Evolutionary conservation across 768 basidiomycete species (phyloP), one percentile per base, ranked within the genome.

Genomic region (Lactarius akahatsu): DNA sequence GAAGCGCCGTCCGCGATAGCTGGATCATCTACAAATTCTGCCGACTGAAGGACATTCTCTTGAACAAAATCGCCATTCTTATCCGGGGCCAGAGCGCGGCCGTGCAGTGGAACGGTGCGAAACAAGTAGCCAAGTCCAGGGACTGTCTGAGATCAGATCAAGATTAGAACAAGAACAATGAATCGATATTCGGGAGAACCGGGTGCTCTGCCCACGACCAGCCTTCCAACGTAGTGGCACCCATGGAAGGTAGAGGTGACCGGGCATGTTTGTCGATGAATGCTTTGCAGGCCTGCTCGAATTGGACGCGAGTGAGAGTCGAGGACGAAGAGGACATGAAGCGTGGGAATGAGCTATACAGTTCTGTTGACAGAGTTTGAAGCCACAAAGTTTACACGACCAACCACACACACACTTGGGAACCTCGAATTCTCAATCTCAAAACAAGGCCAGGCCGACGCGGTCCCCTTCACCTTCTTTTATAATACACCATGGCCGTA

Each of bases 401-500:
- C 18, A 62, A 50, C 62, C 66, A 63, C 65, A 54, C n/a, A n/a
- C 64, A 43, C 59, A 41, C 67, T 69, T 69, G 32, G 6, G 32
- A 32, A 32, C 30, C 30, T 32, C 65, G 63, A 69, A 68, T 73
- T 74, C 72, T 68, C 74, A 75, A 81, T 74, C 72, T 68, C 74
- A 75, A 81, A 82, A 82, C 78, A 70, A 75, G 80, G 80, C 81
- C 78, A 79, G 77, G 78, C 78, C 81, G 20, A 80, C 80, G 72
- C 79, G 73, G 78, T 80, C 80, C 76, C 60, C 78, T 79, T 75
- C 72, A 62, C 73, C 70, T 77, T 76, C 75, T 75, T 76, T 55
- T 52, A 23, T 11, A 65, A 23, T n/a, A 68, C 78, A 83, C 72
- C 77, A 94, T 94, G 92, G 92, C 91, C 77, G 92, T 94, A 81